Conservation (phyloP, 768 basidiomycete genomes). For the Boletus patriciae region DNA sequence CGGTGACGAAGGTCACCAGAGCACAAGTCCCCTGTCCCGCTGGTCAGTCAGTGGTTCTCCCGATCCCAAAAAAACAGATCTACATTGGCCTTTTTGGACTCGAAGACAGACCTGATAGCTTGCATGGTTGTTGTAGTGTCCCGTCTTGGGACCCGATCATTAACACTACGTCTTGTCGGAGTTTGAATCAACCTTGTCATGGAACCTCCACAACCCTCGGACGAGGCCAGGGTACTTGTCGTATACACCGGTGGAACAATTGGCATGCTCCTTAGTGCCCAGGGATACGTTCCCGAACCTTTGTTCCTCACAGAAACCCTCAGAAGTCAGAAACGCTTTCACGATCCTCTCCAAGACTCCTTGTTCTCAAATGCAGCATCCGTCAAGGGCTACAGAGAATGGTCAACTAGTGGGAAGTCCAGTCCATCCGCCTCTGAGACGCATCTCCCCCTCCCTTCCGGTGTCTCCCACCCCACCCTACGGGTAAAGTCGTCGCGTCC, state of each 20-base stretch:
- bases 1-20: slow-evolving; percentile 89
- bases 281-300: slow-evolving; percentile 83
- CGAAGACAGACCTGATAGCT: slow-evolving; percentile 31
- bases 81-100: slow-evolving; percentile 26
- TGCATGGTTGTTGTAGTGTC: slow-evolving; percentile 18
- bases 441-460: neutral
- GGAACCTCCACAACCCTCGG: slow-evolving; percentile 50
- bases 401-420: slow-evolving; percentile 65
- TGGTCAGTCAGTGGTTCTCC: slow-evolving; percentile 15
- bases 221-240: slow-evolving; percentile 80
- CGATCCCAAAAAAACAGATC: neutral
- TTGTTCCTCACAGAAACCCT: slow-evolving; percentile 86
- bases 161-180: neutral
- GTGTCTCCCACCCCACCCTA: slow-evolving; percentile 39
- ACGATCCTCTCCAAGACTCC: slow-evolving; percentile 87
- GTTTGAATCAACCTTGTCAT: slow-evolving; percentile 30
- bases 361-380: slow-evolving; percentile 79
- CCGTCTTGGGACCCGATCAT: neutral
- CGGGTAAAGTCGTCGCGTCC: slow-evolving; percentile 70
- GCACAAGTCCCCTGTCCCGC: slow-evolving; percentile 44
- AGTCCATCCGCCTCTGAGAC: slow-evolving; percentile 38
- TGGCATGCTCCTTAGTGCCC: slow-evolving; percentile 77
- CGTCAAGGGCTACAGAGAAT: slow-evolving; percentile 76
- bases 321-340: slow-evolving; percentile 80
- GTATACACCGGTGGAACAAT: slow-evolving; percentile 92